phyloP scores from a whole-genome alignment of 1,139 yeast species.

The Pneumocystis oryctolagi region DNA sequence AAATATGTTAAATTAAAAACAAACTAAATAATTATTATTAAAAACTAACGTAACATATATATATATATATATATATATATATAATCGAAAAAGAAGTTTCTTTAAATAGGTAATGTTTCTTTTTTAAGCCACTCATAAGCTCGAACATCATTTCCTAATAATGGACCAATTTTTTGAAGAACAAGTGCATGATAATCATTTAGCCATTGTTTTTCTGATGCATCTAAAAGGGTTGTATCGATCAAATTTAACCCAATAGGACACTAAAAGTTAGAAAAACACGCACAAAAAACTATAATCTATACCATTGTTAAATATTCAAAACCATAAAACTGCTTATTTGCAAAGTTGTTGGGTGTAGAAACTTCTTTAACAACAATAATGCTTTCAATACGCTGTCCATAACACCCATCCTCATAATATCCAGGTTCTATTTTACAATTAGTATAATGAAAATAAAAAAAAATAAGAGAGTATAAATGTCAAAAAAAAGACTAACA shows the following conservation, averaged over 20 bases:
- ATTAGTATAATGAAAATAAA: not conserved
- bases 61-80: too few relatives aligned
- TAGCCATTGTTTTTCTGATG: conserved; percentile 51
- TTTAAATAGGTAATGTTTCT: conserved; percentile 38
- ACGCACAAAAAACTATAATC: not conserved
- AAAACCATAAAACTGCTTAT: conserved; percentile 51
- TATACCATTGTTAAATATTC: conserved; percentile 58
- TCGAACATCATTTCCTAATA: conserved; percentile 36
- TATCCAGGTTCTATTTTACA: conserved; percentile 66
- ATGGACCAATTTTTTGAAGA: conserved; percentile 40
- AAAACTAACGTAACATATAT: not conserved
- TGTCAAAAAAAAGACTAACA: not conserved
- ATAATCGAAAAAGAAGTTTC: too few relatives aligned
- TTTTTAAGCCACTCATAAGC: conserved; percentile 61
- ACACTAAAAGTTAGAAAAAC: conserved; percentile 28
- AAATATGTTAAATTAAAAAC: too few relatives aligned
- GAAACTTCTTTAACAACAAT: conserved; percentile 44
- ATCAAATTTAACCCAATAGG: conserved; percentile 68
- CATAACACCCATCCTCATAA: conserved; percentile 84
- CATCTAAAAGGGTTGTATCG: conserved; percentile 40
- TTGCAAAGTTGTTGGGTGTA: conserved; percentile 31
- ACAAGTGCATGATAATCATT: conserved; percentile 52
- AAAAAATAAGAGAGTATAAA: not conserved
- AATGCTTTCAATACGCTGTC: conserved; percentile 80
- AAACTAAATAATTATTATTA: too few relatives aligned